Percentiles rank a stretch among this genome's conserved stretches.
These are phyloP conservation scores for Calcarisporium arbuscula DNA, from an alignment of 2,329 filamentous ascomycete species.

Conservation along the genomic window DNA sequence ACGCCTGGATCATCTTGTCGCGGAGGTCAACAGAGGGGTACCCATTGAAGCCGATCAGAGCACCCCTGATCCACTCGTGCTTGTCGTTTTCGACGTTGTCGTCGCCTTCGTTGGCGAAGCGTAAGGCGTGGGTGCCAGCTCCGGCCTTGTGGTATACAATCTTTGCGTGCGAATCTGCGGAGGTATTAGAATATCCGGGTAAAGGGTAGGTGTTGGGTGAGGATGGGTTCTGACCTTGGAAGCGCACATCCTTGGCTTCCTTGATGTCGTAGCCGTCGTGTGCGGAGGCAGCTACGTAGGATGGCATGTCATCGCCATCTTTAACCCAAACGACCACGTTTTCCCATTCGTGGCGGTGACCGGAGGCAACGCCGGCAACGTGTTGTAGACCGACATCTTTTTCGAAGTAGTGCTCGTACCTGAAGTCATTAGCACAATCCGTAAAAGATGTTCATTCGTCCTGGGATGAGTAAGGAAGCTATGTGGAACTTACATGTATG, in stretches of 20 bases:
- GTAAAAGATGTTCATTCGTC: not conserved
- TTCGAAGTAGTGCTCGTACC: conserved; percentile 18
- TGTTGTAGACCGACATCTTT: conserved; percentile 12
- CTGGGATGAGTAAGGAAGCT: not conserved
- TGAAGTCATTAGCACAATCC: not conserved
- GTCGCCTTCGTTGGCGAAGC: conserved; percentile 17
- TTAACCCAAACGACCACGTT: conserved; percentile 14
- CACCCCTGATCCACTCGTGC: conserved; percentile 23
- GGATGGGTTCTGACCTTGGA: conserved; percentile 3
- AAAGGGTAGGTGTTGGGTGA: not conserved
- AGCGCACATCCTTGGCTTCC: conserved; percentile 15
- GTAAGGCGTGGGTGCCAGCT: conserved; percentile 23
- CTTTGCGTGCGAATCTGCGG: conserved; percentile 16
- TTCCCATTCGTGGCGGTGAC: conserved; percentile 20
- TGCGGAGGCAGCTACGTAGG: conserved; percentile 19
- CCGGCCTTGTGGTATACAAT: conserved; percentile 30
- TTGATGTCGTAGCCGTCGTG: conserved; percentile 23
- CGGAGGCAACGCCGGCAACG: conserved; percentile 3
- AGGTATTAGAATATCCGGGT: not conserved
- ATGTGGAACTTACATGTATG: conserved; percentile 15
- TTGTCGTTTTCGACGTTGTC: conserved; percentile 21
- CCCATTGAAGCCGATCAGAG: conserved; percentile 10
- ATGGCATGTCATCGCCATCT: conserved; percentile 3
- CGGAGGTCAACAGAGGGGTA: conserved; percentile 7
- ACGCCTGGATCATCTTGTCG: conserved; percentile 8